Percentiles rank a stretch among this genome's conserved stretches.
phyloP scores from a whole-genome alignment of 257 asterid genomes.

The Solanum ahanhuiri region DNA sequence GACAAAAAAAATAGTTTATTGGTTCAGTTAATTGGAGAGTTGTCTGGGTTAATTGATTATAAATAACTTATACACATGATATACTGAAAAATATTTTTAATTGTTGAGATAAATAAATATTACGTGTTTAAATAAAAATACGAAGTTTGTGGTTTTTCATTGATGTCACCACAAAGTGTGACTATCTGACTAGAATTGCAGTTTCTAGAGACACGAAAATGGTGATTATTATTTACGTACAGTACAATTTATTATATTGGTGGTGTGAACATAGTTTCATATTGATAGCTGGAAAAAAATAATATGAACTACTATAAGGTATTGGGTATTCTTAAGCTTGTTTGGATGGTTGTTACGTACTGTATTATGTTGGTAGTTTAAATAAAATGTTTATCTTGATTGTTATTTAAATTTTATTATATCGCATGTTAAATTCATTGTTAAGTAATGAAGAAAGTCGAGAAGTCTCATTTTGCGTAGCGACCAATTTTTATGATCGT shows the following conservation, averaged over 20 bases:
- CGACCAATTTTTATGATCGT: background rate
- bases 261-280: too few species aligned
- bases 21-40: background rate
- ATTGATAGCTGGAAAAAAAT: background rate
- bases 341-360: background rate
- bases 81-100: background rate
- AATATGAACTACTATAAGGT: background rate
- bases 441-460: background rate
- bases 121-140: too few species aligned
- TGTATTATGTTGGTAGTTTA: background rate
- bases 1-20: too few species aligned
- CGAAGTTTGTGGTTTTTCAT: too few species aligned
- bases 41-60: too few species aligned
- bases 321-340: background rate
- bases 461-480: too few species aligned
- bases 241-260: background rate
- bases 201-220: background rate
- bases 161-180: background rate
- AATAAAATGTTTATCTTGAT: background rate
- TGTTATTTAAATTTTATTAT: background rate
- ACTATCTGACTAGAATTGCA: background rate
- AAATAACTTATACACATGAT: background rate
- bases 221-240: background rate
- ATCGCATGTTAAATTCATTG: background rate
- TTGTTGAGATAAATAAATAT: too few species aligned